These are phyloP conservation scores for Gaillardinia entomophila DNA, from an alignment of 805 yeast genomes.

Conservation along the genomic window DNA sequence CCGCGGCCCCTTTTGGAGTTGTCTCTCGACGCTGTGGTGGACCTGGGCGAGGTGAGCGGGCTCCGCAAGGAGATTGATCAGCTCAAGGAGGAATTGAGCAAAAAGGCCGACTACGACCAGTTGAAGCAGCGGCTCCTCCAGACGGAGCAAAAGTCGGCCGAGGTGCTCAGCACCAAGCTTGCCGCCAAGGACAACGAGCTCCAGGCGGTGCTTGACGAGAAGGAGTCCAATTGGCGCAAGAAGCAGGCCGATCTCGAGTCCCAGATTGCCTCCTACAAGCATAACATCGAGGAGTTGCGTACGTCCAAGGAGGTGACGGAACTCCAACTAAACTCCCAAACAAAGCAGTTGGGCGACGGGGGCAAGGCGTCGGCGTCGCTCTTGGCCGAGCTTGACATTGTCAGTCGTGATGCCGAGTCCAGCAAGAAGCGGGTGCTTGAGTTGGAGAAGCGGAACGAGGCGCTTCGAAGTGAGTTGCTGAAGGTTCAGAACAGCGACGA, in stretches of 20 bases:
- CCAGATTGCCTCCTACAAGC: slow-evolving; percentile 47
- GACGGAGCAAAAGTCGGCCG: slow-evolving; percentile 57
- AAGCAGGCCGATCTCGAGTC: slow-evolving; percentile 48
- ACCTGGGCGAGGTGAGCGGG: slow-evolving; percentile 46
- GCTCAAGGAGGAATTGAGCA: slow-evolving; percentile 54
- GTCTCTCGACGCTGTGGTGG: slow-evolving; percentile 57
- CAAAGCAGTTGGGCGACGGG: slow-evolving; percentile 32
- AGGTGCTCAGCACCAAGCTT: slow-evolving; percentile 46
- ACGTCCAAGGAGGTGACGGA: slow-evolving; percentile 61
- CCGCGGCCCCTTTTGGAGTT: slow-evolving; percentile 77
- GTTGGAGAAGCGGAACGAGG: slow-evolving; percentile 73
- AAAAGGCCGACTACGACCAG: slow-evolving; percentile 73
- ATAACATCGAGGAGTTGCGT: slow-evolving; percentile 58
- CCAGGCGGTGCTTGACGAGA: slow-evolving; percentile 64
- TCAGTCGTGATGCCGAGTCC: slow-evolving; percentile 70
- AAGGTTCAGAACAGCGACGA: slow-evolving; percentile 44
- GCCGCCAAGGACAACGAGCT: slow-evolving; percentile 72
- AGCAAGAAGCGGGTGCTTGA: slow-evolving; percentile 63
- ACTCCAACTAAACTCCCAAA: slow-evolving; percentile 47
- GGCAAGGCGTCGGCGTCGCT: slow-evolving; percentile 25
- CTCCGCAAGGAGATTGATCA: slow-evolving; percentile 45
- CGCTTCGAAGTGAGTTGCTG: slow-evolving; percentile 61
- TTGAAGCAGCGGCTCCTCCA: slow-evolving; percentile 57
- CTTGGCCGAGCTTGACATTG: slow-evolving; percentile 53
- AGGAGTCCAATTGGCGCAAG: slow-evolving; percentile 60